phyloP scores from a whole-genome alignment of 108 stramenopile genomes.

The Parietichytrium sp. region DNA sequence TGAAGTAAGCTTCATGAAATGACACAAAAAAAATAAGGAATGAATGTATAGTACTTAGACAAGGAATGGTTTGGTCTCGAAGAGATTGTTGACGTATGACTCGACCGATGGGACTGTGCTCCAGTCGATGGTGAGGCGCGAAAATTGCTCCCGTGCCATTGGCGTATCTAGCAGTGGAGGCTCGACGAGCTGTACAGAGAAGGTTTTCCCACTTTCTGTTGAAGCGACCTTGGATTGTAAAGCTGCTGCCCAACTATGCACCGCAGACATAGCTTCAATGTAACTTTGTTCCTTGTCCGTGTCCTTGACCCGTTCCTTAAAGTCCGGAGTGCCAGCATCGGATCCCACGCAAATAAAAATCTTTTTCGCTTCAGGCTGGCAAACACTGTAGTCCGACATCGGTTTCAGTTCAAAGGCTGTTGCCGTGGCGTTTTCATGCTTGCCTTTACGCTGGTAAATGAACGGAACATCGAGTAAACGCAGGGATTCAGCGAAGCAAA shows the following conservation, averaged over 20 bases:
- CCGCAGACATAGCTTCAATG: not conserved
- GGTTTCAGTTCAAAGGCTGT: too few species aligned
- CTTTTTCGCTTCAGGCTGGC: too few species aligned
- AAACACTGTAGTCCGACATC: too few species aligned
- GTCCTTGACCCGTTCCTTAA: not conserved
- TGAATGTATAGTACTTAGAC: too few species aligned
- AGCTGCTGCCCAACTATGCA: not conserved
- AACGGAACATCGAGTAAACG: too few species aligned
- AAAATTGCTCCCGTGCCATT: not conserved
- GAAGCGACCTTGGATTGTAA: not conserved
- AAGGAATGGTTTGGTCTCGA: too few species aligned
- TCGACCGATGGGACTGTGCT: not conserved
- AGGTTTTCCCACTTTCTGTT: not conserved
- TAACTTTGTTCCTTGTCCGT: not conserved
- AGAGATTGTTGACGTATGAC: too few species aligned
- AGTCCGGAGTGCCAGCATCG: slow-evolving; percentile 26
- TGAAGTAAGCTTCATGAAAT: too few species aligned
- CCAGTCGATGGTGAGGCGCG: slow-evolving; percentile 4
- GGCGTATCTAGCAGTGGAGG: slow-evolving; percentile 21
- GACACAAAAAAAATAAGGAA: too few species aligned
- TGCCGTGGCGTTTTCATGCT: too few species aligned
- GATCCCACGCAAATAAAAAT: not conserved
- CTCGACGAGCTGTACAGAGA: not conserved
- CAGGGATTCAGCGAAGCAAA: too few species aligned
- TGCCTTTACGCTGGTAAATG: too few species aligned